Base-by-base conservation (phyloP, 257 asterid genomes). In the Ballota nigra region DNA sequence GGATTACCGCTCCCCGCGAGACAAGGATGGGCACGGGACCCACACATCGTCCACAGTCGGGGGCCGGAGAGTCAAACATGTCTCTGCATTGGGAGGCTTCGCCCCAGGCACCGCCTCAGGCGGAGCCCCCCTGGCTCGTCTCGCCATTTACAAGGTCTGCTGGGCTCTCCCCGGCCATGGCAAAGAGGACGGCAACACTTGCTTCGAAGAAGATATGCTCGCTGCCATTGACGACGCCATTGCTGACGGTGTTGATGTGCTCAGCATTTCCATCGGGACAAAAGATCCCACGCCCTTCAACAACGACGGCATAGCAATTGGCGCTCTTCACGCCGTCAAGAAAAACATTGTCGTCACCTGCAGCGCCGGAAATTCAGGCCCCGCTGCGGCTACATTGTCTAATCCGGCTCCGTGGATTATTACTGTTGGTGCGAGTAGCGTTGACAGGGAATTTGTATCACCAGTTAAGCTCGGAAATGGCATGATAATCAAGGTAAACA, bases 201-300 rank as follows among this genome's bases (percentile, higher is more conserved):
- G 98, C 70, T 82, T 85, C 63, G 89, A 79, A 1, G 95, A 72
- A 40, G 98, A 94, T 77, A 91, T 94, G 95, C 79, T 94, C 15
- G 97, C 97, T 24, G 98, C 91, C 22, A 86, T 94, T 2, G 98
- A 94, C 26, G 97, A 94, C 22, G 96, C 98, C 68, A 84, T 91
- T n/a, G 83, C 83, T 8, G 98, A 93, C 47, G 98, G 98, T 6
- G 92, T 93, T 53, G 69, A 91, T 72, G 90, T 91, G 15, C 26
- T 93, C 41, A 94, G 97, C 73, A 70, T 89, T 26, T 94, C 97
- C 1, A 87, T 94, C 57, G 96, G 96, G 8, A 75, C 90, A 0
- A 71, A 9, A 1, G 23, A 41, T 0, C 91, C 95, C 23, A 63
- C 45, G 2, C 83, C 87, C 2, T 91, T 58, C 72, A 2, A 56